Evolutionary conservation across 2,329 filamentous ascomycete genomes (phyloP).

Genomic region (Hymenoscyphus fraxineus): DNA sequence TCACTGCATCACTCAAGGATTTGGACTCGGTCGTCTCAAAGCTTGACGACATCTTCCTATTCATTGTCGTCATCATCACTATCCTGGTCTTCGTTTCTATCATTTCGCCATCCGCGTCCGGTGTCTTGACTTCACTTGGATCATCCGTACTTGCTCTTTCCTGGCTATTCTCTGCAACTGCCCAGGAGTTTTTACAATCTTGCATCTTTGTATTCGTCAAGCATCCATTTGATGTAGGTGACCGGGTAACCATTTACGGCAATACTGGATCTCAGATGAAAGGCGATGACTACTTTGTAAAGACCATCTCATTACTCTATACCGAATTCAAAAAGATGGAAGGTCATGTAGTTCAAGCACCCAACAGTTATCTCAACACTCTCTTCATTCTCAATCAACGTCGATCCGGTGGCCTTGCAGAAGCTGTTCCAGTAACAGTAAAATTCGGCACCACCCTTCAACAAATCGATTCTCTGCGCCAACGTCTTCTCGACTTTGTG

Average conservation of each 20-base stretch:
- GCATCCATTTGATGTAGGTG: conserved; percentile 94
- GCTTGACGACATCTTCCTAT: conserved; percentile 82
- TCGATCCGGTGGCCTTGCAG: conserved; percentile 81
- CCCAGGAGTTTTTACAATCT: conserved; percentile 91
- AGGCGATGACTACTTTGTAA: conserved; percentile 94
- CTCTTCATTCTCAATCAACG: conserved; percentile 95
- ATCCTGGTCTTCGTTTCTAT: conserved; percentile 85
- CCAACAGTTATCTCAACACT: conserved; percentile 88
- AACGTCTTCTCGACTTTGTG: conserved; percentile 79
- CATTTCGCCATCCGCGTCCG: conserved; percentile 84
- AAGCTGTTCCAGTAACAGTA: conserved; percentile 78
- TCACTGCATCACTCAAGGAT: conserved; percentile 91
- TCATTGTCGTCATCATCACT: conserved; percentile 77
- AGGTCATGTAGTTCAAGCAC: conserved; percentile 91
- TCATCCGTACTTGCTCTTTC: conserved; percentile 84
- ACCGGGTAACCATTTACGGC: conserved; percentile 87
- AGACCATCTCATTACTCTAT: conserved; percentile 86
- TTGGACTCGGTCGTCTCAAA: conserved; percentile 89
- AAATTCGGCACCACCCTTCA: conserved; percentile 83
- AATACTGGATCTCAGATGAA: conserved; percentile 74
- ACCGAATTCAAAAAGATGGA: conserved; percentile 99
- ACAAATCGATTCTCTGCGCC: conserved; percentile 78
- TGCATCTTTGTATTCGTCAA: conserved; percentile 96
- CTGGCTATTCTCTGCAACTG: conserved; percentile 89
- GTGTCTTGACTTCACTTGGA: conserved; percentile 84